These are phyloP conservation scores for Termitomyces sp. DNA, from an alignment of 768 basidiomycete species.

Conservation along the genomic window DNA sequence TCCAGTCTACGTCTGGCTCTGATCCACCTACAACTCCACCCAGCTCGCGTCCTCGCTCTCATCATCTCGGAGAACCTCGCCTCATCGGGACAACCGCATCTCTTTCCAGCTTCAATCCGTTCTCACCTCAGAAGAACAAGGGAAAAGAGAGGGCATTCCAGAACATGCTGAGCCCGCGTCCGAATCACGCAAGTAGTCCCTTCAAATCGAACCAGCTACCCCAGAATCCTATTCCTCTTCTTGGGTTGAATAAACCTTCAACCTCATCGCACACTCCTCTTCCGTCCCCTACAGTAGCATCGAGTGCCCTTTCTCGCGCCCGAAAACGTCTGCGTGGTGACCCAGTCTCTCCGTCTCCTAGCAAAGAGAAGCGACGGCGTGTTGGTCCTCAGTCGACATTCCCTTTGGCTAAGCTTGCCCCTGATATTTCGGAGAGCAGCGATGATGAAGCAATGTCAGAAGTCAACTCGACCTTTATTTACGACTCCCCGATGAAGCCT, in stretches of 20 bases:
- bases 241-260: conserved; percentile 17
- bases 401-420: conserved; percentile 27
- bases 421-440: conserved; percentile 22
- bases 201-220: conserved; percentile 30
- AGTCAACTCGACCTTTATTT: conserved; percentile 48
- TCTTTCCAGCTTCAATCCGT: conserved; percentile 62
- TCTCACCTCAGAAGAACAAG: conserved; percentile 71
- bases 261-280: conserved; percentile 15
- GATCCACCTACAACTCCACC: conserved; percentile 34
- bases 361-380: conserved; percentile 69
- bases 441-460: conserved; percentile 32
- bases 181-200: conserved; percentile 45
- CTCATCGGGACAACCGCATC: conserved; percentile 45
- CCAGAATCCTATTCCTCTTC: conserved; percentile 31
- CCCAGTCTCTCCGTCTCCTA: conserved; percentile 77
- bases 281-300: conserved; percentile 23
- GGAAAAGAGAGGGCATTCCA: conserved; percentile 31
- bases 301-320: conserved; percentile 55
- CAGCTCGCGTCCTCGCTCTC: conserved; percentile 21
- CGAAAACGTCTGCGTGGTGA: conserved; percentile 80
- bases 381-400: conserved; percentile 34
- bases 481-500: conserved; percentile 67
- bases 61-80: conserved; percentile 41
- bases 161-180: conserved; percentile 13
- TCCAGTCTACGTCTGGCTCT: conserved; percentile 14